Conservation (phyloP, 768 basidiomycete genomes). For the Boletus sensibilis region DNA sequence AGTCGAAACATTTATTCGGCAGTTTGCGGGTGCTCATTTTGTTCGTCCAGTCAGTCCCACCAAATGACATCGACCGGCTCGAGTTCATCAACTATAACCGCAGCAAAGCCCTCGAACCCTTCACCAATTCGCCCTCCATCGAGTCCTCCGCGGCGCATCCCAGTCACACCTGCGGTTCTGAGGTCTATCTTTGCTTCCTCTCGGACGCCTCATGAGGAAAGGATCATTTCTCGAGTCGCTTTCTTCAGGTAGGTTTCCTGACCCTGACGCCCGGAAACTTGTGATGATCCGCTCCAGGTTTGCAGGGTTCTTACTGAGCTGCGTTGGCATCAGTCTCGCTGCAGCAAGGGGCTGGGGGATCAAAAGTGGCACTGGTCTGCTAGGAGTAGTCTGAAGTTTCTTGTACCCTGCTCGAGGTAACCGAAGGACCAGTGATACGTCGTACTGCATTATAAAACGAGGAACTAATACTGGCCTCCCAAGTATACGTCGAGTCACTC, state of each 20-base stretch:
- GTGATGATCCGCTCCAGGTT: slow-evolving; percentile 47
- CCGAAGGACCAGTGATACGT: background rate
- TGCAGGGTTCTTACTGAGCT: slow-evolving; percentile 79
- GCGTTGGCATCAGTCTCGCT: slow-evolving; percentile 72
- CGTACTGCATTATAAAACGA: slow-evolving; percentile 1
- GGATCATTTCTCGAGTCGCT: slow-evolving; percentile 79
- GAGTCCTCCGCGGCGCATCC: slow-evolving; percentile 59
- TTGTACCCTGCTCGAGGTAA: background rate
- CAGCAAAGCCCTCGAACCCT: slow-evolving; percentile 33
- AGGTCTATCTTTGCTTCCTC: slow-evolving; percentile 87
- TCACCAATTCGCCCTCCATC: slow-evolving; percentile 39
- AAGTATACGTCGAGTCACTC: slow-evolving; percentile 7
- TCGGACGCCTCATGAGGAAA: slow-evolving; percentile 75
- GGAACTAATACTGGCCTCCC: background rate
- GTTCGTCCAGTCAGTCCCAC: background rate
- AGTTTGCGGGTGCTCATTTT: slow-evolving; percentile 18
- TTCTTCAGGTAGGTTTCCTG: slow-evolving; percentile 67
- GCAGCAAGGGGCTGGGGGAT: slow-evolving; percentile 72
- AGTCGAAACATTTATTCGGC: slow-evolving; percentile 19
- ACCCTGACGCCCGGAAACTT: background rate
- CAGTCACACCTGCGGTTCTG: slow-evolving; percentile 79
- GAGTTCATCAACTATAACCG: slow-evolving; percentile 50
- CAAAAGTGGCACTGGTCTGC: slow-evolving; percentile 60
- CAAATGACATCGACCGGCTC: slow-evolving; percentile 41
- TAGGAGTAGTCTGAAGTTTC: slow-evolving; percentile 55